Conservation (phyloP, 192 early-diverging fungal species). For the Blastocladiella britannica region DNA sequence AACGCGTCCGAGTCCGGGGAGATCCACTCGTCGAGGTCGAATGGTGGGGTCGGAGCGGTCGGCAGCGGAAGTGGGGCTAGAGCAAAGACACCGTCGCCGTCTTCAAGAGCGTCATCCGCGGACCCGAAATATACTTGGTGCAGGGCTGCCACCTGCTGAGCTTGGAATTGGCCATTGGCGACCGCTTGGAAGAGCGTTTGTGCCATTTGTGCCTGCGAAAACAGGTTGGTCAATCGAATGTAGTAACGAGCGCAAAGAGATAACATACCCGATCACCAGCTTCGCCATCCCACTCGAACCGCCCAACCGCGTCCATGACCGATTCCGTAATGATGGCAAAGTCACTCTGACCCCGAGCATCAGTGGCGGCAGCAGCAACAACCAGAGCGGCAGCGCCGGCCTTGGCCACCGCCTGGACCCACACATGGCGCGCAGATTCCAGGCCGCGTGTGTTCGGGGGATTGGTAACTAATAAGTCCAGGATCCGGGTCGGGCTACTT, state of each 20-base stretch:
- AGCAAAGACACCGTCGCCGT: too few species aligned
- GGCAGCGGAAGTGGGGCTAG: not conserved
- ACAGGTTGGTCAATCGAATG: not conserved
- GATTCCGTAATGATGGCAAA: slow-evolving; percentile 35
- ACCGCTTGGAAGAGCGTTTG: not conserved
- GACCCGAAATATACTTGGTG: too few species aligned
- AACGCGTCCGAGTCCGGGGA: not conserved
- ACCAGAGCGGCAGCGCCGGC: not conserved
- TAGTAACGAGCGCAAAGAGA: too few species aligned
- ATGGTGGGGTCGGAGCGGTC: not conserved
- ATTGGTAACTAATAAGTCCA: too few species aligned
- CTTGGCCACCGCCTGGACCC: not conserved
- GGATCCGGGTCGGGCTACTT: too few species aligned
- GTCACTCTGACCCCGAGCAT: slow-evolving; percentile 57
- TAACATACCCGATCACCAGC: too few species aligned
- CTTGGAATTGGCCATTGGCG: not conserved
- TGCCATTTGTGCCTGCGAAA: not conserved
- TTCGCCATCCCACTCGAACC: slow-evolving; percentile 62
- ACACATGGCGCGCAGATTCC: too few species aligned
- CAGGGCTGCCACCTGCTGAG: not conserved
- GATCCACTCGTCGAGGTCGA: not conserved
- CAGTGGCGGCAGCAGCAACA: not conserved
- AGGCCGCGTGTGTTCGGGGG: too few species aligned
- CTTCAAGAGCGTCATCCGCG: too few species aligned
- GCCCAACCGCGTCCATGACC: slow-evolving; percentile 71